Base-by-base conservation (phyloP, 2,329 filamentous ascomycete genomes). In the Celoporthe dispersa region DNA sequence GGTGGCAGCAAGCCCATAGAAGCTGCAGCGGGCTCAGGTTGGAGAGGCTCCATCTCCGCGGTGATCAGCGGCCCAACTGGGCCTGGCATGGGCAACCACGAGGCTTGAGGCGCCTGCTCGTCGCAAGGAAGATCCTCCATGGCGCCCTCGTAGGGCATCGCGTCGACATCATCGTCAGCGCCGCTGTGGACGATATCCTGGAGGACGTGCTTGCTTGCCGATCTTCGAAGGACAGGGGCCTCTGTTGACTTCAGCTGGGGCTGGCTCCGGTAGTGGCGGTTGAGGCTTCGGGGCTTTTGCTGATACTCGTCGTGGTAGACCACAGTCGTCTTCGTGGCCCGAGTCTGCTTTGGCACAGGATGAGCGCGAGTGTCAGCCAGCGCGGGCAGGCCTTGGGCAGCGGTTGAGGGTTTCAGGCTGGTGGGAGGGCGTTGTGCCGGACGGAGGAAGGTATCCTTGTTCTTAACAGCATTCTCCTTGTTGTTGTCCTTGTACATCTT, bases 261-360 rank as follows among this genome's bases (percentile, higher is more conserved):
- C 76, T 88, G 86, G 75, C 85, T 87, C 76, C 84, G 86, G 79
- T 84, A 79, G 64, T 87, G 85, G 44, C 85, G 84, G 16, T 57
- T 51, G 8, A 72, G 64, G 31, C 48, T 62, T 28, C 70, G 68
- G 31, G 79, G 79, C 70, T 77, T 77, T 73, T 77, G 79, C 64
- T 73, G 71, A n/a, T 74, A 62, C 22, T 70, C 73, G 71, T 79
- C 77, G 31, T 73, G 61, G 68, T 77, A 78, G 19, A 78, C 70
- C 35, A 73, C 33, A 4, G 75, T 75, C 4, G 73, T 61, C 71
- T 77, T 79, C 74, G 76, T 79, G 62, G 71, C 8, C 16, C 51
- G 57, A 12, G 65, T 33, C 39, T 70, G 66, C 55, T 66, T 62
- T 66, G 41, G 53, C 39, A 69, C 12, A 62, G 67, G 37, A 63